phyloP scores from a whole-genome alignment of 2,329 filamentous ascomycete genomes.

The Annulohypoxylon truncatum region DNA sequence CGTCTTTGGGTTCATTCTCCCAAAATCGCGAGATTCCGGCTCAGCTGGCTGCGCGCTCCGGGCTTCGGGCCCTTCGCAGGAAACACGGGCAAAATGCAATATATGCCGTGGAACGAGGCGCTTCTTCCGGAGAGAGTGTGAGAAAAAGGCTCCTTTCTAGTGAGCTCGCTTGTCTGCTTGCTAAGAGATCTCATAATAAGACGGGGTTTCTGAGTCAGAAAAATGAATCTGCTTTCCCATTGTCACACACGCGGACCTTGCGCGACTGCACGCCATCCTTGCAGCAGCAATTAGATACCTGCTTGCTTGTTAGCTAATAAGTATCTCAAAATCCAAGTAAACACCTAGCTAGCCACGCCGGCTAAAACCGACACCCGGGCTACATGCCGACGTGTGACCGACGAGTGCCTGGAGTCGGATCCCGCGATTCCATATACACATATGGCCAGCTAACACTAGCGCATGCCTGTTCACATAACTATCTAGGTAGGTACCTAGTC shows the following conservation, averaged over 20 bases:
- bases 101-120: slow-evolving; percentile 35
- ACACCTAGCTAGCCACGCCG: slow-evolving; percentile 23
- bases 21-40: slow-evolving; percentile 17
- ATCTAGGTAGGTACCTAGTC: background rate
- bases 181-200: slow-evolving; percentile 11
- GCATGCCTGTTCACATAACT: background rate
- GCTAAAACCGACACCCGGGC: slow-evolving; percentile 41
- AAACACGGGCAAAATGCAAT: background rate
- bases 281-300: background rate
- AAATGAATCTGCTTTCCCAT: slow-evolving; percentile 11
- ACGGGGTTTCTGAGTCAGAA: slow-evolving; percentile 17
- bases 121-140: no score
- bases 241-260: background rate
- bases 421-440: slow-evolving; percentile 34
- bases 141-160: slow-evolving; percentile 11
- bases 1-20: background rate
- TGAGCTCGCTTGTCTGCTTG: slow-evolving; percentile 18
- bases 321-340: background rate
- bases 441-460: slow-evolving; percentile 8
- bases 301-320: background rate
- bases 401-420: slow-evolving; percentile 25
- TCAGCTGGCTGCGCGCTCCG: slow-evolving; percentile 10
- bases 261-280: background rate
- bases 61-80: slow-evolving; percentile 9
- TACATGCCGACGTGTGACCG: slow-evolving; percentile 37